phyloP scores from a whole-genome alignment of 2,329 filamentous ascomycete genomes.

The Clonostachys solani region DNA sequence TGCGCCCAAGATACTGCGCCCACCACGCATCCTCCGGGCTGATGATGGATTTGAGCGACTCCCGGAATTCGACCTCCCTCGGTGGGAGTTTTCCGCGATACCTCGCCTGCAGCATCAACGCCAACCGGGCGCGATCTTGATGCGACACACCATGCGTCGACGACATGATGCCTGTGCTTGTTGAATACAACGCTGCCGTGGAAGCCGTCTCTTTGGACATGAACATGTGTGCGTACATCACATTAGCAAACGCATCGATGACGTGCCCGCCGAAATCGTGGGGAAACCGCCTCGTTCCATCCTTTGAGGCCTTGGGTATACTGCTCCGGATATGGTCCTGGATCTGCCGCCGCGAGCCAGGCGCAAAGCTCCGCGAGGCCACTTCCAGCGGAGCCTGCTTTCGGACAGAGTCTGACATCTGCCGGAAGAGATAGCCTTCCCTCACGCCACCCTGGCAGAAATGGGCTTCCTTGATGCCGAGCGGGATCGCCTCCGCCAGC shows the following conservation, averaged over 20 bases:
- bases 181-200: constrained; percentile 56
- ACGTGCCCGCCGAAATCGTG: constrained; percentile 37
- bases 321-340: constrained; percentile 39
- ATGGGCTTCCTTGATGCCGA: constrained; percentile 52
- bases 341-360: constrained; percentile 39
- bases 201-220: constrained; percentile 50
- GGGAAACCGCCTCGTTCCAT: constrained; percentile 20
- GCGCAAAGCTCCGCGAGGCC: constrained; percentile 50
- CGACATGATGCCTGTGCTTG: constrained; percentile 59
- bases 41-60: constrained; percentile 46
- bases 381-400: constrained; percentile 53
- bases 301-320: constrained; percentile 30
- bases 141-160: constrained; percentile 60
- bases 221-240: constrained; percentile 48
- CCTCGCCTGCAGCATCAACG: constrained; percentile 58
- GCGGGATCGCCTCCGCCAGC: constrained; percentile 54
- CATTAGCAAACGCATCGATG: constrained; percentile 52
- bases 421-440: constrained; percentile 60
- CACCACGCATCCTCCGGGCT: constrained; percentile 57
- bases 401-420: constrained; percentile 40
- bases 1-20: constrained; percentile 57
- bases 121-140: constrained; percentile 53
- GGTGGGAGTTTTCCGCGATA: constrained; percentile 60
- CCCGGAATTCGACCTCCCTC: constrained; percentile 49
- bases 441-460: constrained; percentile 71